Base-by-base conservation (phyloP, 2,329 filamentous ascomycete species). In the Arthrobotrys iridis region DNA sequence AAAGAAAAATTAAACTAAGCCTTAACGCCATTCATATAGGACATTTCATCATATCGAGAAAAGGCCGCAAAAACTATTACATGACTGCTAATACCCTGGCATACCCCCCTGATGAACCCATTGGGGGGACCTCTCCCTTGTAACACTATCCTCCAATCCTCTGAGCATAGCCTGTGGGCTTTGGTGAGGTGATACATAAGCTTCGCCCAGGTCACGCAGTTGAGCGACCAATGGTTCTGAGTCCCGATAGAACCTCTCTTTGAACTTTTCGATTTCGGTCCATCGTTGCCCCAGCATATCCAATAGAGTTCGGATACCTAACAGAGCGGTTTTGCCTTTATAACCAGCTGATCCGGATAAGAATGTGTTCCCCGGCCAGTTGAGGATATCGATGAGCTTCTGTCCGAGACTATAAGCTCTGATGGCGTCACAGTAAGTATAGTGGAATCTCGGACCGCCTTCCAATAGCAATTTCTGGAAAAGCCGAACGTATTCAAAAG, bases 401-500 rank as follows among this genome's bases (percentile, higher is more conserved):
- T 65, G 58, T 4, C 72, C 72, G n/a, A 76, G 59, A 28, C 70
- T 76, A 20, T 76, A 71, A 1, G 72, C 72, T 48, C 72, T 65
- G 37, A 76, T 71, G 3, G 72, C 72, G 24, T 76, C 72, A 59
- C 72, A 76, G 22, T 76, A 76, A 3, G 72, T 76, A 26, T 76
- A 76, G 43, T 76, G 64, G 30, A 76, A 76, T 35, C 65, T 28
- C 15, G 65, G 46, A 18, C 66, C 65, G 18, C 65, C 59, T 35
- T 76, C 65, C n/a, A 71, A 33, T 8, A 76, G 52, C 11, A 76
- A 30, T 26, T 76, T 76, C 22, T 76, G 72, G 43, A 76, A 76
- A 18, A 76, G 18, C 26, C 72, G 48, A 18, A 71, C 59, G 33
- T 76, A 76, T 48, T 76, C 66, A 13, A 70, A 65, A 26, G 59